Evolutionary conservation across 2,329 filamentous ascomycete species (phyloP).

Genomic region (Cordyceps fumosorosea): DNA sequence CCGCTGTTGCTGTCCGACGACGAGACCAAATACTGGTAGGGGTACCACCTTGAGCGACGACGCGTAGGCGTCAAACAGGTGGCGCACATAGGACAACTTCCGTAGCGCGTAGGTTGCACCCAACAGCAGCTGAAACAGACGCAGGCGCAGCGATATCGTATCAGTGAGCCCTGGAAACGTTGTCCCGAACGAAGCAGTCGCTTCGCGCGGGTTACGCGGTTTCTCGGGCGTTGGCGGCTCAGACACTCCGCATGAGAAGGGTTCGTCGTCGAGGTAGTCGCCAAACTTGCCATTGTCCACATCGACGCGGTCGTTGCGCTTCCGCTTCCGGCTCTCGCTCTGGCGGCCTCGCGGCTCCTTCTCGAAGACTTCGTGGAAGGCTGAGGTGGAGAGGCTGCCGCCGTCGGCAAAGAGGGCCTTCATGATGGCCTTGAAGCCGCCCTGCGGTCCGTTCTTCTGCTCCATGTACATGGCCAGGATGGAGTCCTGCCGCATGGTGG

Average conservation of each 20-base stretch:
- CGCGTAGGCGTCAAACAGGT: conserved; percentile 54
- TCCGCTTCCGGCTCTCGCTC: conserved; percentile 40
- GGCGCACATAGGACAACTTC: conserved; percentile 34
- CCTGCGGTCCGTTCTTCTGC: conserved; percentile 37
- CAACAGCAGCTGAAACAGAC: conserved; percentile 53
- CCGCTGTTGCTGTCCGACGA: conserved; percentile 32
- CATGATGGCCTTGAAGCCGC: conserved; percentile 48
- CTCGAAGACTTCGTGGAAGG: conserved; percentile 61
- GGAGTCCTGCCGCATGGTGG: conserved; percentile 39
- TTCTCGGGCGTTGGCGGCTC: conserved; percentile 41
- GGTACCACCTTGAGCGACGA: conserved; percentile 53
- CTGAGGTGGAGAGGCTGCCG: conserved; percentile 40
- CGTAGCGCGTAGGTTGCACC: conserved; percentile 41
- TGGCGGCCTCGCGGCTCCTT: conserved; percentile 46
- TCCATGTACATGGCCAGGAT: conserved; percentile 56
- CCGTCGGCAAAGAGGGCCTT: conserved; percentile 64
- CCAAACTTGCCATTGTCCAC: conserved; percentile 54
- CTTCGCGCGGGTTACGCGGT: conserved; percentile 20
- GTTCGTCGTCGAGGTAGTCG: conserved; percentile 54
- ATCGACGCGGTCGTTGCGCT: conserved; percentile 42
- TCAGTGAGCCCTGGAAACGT: conserved; percentile 34
- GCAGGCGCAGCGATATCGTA: conserved; percentile 54
- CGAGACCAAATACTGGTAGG: conserved; percentile 48
- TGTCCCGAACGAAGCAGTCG: conserved; percentile 17
- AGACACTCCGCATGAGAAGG: conserved; percentile 39